A percentile compares a stretch with the other conserved stretches of the same genome.
Evolutionary conservation across 768 basidiomycete species (phyloP).

Genomic region (Polyporus arcularius): DNA sequence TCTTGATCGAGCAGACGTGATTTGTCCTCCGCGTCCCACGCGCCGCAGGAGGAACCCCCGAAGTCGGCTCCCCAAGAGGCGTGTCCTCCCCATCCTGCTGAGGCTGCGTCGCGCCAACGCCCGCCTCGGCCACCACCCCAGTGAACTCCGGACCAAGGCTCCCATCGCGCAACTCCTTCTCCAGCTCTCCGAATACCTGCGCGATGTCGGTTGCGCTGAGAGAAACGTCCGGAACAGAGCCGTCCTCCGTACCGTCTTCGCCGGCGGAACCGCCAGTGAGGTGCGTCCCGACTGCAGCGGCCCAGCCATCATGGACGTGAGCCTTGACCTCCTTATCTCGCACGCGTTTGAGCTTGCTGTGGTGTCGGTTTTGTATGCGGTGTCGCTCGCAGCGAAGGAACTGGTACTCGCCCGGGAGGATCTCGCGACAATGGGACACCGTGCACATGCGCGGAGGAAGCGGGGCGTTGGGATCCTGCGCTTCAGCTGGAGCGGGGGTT

Average conservation of each 20-base stretch:
- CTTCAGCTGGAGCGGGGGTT: not conserved
- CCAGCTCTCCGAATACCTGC: slow-evolving; percentile 3
- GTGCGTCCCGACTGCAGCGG: slow-evolving; percentile 12
- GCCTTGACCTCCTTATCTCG: slow-evolving; percentile 51
- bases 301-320: slow-evolving; percentile 25
- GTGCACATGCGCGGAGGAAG: slow-evolving; percentile 53
- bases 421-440: slow-evolving; percentile 56
- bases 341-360: slow-evolving; percentile 52
- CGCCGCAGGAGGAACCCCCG: slow-evolving; percentile 30
- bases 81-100: not conserved
- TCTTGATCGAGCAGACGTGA: slow-evolving; percentile 40
- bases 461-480: slow-evolving; percentile 13
- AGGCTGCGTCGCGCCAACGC: not conserved
- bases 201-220: not conserved
- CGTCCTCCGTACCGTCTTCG: not conserved
- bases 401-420: slow-evolving; percentile 47
- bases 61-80: slow-evolving; percentile 11
- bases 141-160: slow-evolving; percentile 1
- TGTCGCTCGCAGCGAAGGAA: slow-evolving; percentile 60
- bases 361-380: slow-evolving; percentile 54
- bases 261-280: not conserved
- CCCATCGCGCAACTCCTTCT: slow-evolving; percentile 5
- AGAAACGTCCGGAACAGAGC: not conserved
- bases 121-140: slow-evolving; percentile 1
- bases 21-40: slow-evolving; percentile 36